Evolutionary conservation across 2,329 filamentous ascomycete genomes (phyloP), one percentile per base, ranked within the genome.

Genomic region (Gliomastix tumulicola): DNA sequence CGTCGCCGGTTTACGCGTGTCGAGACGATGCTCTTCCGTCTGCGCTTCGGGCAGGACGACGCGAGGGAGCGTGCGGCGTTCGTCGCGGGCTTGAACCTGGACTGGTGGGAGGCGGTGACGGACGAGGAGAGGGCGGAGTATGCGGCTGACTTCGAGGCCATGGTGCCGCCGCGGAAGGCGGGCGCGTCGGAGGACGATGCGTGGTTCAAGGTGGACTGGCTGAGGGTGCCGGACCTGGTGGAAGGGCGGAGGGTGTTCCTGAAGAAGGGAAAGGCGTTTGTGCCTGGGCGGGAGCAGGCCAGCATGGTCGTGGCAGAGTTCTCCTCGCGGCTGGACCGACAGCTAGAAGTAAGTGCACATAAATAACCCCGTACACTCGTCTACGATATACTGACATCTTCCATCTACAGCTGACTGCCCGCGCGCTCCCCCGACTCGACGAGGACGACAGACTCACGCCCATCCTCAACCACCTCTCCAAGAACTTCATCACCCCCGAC

Each of bases 161-260:
- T 68, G 37, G 44, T 55, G 9, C 55, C 55, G 2, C 50, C 50
- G 6, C 60, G 57, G 36, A 62, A 63, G 47, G 53, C 53, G 31
- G 49, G 49, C 32, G 47, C 51, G 32, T 47, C 51, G 6, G 88
- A 95, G 13, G 87, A 95, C 30, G 87, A 92, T 50, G 79, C 69
- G 19, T 98, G 88, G 83, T 94, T 94, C 70, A 97, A 96, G 64
- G 88, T 97, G 2, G 88, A 96, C 51, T 98, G 90, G 88, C 84
- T 88, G 55, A 77, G 81, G 22, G 92, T 98, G 2, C 88, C 90
- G 0, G 90, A 97, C 42, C 65, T 98, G 25, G 81, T 98, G 1
- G 89, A 96, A 60, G 65, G 74, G 34, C 73, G 90, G 35, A 74
- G 76, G 36, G 86, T 94, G 2, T 80, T 92, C 38, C 45, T 97